phyloP scores from a whole-genome alignment of 768 basidiomycete species.

The Lactifluus pinguis region DNA sequence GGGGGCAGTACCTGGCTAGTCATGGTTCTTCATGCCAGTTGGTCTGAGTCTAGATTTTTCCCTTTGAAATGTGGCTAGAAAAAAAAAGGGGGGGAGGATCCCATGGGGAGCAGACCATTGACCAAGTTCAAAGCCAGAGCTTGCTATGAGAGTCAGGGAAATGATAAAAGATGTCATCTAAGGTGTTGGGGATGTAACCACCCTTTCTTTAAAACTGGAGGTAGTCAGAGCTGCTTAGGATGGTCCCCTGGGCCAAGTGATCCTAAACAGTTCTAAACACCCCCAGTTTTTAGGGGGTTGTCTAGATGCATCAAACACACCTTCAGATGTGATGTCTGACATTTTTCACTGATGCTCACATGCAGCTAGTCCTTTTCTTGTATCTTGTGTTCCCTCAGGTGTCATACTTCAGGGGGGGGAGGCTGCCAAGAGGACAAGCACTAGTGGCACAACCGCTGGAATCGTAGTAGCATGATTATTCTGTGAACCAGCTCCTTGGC shows the following conservation, averaged over 20 bases:
- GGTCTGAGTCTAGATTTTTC: neutral
- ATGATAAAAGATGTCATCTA: neutral
- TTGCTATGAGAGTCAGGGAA: neutral
- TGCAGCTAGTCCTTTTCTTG: no score
- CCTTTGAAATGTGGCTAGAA: neutral
- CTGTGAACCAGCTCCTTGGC: no score
- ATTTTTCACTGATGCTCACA: neutral
- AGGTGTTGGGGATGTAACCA: neutral
- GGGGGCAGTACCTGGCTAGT: neutral
- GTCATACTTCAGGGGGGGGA: no score
- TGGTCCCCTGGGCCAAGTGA: neutral
- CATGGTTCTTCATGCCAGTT: neutral
- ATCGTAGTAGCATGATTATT: no score
- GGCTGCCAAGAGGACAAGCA: no score
- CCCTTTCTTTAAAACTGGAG: neutral
- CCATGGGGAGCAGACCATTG: neutral
- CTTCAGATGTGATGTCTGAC: neutral
- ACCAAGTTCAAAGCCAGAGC: neutral
- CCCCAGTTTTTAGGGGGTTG: neutral
- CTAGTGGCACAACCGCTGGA: no score
- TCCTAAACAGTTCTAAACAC: neutral
- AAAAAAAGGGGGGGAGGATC: neutral
- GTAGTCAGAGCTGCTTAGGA: neutral
- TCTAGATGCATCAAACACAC: neutral
- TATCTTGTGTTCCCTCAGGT: no score